Evolutionary conservation across 257 asterid species (phyloP).

Genomic region (Coffea canephora): DNA sequence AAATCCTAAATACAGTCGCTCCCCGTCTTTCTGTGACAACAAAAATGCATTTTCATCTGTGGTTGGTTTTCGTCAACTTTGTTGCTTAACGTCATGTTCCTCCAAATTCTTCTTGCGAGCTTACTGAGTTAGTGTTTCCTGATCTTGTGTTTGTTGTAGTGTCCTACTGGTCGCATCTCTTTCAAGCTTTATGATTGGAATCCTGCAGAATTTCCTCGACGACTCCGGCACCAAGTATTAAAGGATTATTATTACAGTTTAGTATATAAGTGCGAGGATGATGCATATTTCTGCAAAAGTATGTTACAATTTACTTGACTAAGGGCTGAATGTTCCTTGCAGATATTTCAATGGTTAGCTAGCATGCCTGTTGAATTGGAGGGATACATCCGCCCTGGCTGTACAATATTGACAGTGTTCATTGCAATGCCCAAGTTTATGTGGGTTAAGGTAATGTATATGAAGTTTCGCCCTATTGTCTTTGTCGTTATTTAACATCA

Average conservation of each 20-base stretch:
- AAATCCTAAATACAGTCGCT: constrained; percentile 34
- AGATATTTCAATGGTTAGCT: constrained; percentile 93
- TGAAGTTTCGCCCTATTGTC: background rate
- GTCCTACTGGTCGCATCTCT: constrained; percentile 87
- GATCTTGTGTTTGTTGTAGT: constrained; percentile 43
- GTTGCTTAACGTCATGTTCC: constrained; percentile 15
- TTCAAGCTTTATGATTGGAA: constrained; percentile 96
- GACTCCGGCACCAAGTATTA: constrained; percentile 91
- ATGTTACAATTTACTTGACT: constrained; percentile 29
- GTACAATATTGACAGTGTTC: constrained; percentile 81
- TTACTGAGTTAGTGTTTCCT: constrained; percentile 16
- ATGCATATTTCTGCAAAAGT: constrained; percentile 20
- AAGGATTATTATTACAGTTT: constrained; percentile 64
- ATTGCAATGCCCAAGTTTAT: constrained; percentile 66
- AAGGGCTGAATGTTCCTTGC: constrained; percentile 20
- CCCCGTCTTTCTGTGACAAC: constrained; percentile 58
- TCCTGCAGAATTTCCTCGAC: constrained; percentile 94
- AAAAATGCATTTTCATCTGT: constrained; percentile 64
- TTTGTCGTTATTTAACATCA: background rate
- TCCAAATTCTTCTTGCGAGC: constrained; percentile 13
- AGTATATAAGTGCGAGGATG: constrained; percentile 37
- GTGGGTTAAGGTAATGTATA: constrained; percentile 67
- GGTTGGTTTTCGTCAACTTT: constrained; percentile 37
- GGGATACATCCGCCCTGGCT: constrained; percentile 94
- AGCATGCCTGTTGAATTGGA: constrained; percentile 96